Evolutionary conservation across 2,329 filamentous ascomycete species (phyloP).

Genomic region (Rhytidhysteron rufulum): DNA sequence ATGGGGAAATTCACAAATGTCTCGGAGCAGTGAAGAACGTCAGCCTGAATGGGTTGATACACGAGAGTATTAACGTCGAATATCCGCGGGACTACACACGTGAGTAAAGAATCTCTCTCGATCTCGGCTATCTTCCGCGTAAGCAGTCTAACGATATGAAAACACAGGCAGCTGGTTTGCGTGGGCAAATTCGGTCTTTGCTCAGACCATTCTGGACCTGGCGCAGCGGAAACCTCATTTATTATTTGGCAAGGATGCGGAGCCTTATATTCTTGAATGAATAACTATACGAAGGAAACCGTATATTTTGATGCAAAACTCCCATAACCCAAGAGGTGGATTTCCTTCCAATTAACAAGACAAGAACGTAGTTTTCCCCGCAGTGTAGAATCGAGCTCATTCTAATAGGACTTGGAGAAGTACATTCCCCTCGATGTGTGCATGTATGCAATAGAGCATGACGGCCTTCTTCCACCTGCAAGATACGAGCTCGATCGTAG

Average conservation of each 20-base stretch:
- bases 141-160: background rate
- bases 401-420: no score
- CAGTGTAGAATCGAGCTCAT: no score
- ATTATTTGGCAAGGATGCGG: conserved; percentile 66
- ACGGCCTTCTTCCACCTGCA: no score
- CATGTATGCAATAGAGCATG: no score
- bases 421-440: no score
- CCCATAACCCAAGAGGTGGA: no score
- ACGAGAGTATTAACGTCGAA: conserved; percentile 89
- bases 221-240: conserved; percentile 85
- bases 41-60: conserved; percentile 74
- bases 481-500: no score
- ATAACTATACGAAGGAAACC: no score
- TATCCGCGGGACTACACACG: conserved; percentile 67
- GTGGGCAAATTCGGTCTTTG: conserved; percentile 97
- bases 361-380: no score
- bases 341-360: no score
- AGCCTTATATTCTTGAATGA: conserved; percentile 46
- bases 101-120: conserved; percentile 38
- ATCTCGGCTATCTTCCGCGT: conserved; percentile 5
- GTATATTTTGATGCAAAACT: no score
- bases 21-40: conserved; percentile 71
- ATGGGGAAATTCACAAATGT: conserved; percentile 73
- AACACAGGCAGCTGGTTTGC: conserved; percentile 78
- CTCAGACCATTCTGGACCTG: conserved; percentile 84